Evolutionary conservation across 169 alveolate species (phyloP).

Genomic region (Ichthyophthirius multifiliis): DNA sequence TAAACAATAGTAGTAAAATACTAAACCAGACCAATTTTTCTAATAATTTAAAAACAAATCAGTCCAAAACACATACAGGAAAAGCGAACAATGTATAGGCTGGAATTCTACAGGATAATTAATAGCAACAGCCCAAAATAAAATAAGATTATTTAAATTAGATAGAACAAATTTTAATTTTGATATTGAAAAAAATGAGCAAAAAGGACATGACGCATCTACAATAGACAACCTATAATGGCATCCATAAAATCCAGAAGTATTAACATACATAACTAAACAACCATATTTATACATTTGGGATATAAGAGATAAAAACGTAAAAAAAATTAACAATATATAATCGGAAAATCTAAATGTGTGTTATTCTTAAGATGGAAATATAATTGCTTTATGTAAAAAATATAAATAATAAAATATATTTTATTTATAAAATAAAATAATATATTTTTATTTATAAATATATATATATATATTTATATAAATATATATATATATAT

Average conservation of each 20-base stretch:
- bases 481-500: not conserved
- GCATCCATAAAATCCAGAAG: not conserved
- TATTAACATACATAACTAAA: not conserved
- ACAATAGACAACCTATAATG: not conserved
- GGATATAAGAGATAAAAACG: not conserved
- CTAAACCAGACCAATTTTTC: not conserved
- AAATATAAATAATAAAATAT: too few species aligned
- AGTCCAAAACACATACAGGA: not conserved
- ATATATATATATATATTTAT: not conserved
- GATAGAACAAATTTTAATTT: not conserved
- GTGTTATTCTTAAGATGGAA: not conserved
- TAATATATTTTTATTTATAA: too few species aligned
- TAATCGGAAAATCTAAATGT: not conserved
- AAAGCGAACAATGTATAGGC: not conserved
- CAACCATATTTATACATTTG: not conserved
- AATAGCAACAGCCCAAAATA: not conserved
- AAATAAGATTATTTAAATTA: slow-evolving; percentile 1
- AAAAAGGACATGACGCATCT: not conserved
- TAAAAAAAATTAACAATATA: not conserved
- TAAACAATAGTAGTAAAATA: too few species aligned
- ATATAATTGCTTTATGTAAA: not conserved
- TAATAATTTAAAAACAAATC: not conserved
- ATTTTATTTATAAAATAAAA: too few species aligned
- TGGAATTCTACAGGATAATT: not conserved
- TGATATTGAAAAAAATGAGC: not conserved